A percentile compares a stretch with the other conserved stretches of the same genome.
Conservation (phyloP, 1,284 basidiomycete genomes). For the Porogramme epimiltina region DNA sequence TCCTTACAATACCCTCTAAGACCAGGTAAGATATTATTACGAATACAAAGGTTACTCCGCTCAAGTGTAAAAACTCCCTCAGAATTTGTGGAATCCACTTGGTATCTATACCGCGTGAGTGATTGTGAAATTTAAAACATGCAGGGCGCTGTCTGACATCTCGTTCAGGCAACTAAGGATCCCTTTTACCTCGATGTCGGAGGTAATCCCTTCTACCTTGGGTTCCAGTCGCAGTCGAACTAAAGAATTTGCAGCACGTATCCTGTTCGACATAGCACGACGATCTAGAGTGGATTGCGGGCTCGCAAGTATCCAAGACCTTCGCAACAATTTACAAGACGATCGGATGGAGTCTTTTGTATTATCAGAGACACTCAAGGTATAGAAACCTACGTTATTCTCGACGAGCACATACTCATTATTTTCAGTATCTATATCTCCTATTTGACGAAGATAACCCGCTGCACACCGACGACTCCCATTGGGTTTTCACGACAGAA, state of each 20-base stretch:
- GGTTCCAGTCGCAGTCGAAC: not conserved
- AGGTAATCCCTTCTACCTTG: constrained; percentile 16
- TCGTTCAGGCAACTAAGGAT: constrained; percentile 80
- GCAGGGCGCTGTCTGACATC: not conserved
- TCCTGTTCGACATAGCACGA: constrained; percentile 74
- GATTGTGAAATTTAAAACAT: not conserved
- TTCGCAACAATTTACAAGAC: constrained; percentile 78
- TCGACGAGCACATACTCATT: not conserved
- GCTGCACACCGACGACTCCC: constrained; percentile 73
- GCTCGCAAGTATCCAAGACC: constrained; percentile 78
- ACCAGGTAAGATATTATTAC: constrained; percentile 62
- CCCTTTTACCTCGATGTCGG: constrained; percentile 91
- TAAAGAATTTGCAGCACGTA: constrained; percentile 50
- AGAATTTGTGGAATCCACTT: constrained; percentile 93
- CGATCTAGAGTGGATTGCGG: constrained; percentile 86
- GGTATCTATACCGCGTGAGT: constrained; percentile 87
- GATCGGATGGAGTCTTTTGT: constrained; percentile 95
- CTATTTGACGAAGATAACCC: constrained; percentile 87
- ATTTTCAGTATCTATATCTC: constrained; percentile 82
- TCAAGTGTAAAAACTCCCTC: no score
- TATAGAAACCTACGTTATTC: constrained; percentile 31
- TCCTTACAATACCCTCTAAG: constrained; percentile 84
- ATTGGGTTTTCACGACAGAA: constrained; percentile 90
- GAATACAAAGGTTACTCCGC: no score
- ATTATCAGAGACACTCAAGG: constrained; percentile 89